Percentiles rank a stretch among this genome's conserved stretches.
phyloP scores from a whole-genome alignment of 495 filamentous ascomycete genomes.

The Xylaria curta region DNA sequence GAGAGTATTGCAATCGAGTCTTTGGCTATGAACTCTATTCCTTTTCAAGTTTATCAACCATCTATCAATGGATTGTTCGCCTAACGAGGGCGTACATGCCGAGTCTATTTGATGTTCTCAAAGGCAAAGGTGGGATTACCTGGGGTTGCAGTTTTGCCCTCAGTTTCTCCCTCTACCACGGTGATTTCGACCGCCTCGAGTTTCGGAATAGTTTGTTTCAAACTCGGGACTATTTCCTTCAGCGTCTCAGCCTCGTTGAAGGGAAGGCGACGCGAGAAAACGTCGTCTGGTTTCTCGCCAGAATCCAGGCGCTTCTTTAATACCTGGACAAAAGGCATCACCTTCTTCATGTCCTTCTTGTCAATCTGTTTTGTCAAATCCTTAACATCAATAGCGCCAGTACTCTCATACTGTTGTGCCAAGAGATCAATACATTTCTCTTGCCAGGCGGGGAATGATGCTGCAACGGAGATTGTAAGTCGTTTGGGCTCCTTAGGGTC shows the following conservation, averaged over 20 bases:
- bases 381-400: constrained; percentile 69
- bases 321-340: constrained; percentile 93
- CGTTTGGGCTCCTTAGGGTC: constrained; percentile 91
- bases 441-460: constrained; percentile 86
- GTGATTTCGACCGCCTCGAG: constrained; percentile 60
- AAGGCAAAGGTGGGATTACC: constrained; percentile 80
- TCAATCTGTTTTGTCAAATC: constrained; percentile 72
- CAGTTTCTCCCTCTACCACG: constrained; percentile 71
- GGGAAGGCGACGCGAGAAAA: constrained; percentile 80
- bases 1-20: not conserved
- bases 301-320: constrained; percentile 79
- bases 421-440: constrained; percentile 83
- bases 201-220: constrained; percentile 65
- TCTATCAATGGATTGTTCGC: not conserved
- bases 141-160: constrained; percentile 73
- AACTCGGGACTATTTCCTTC: constrained; percentile 55
- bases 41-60: not conserved
- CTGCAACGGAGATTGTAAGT: constrained; percentile 84
- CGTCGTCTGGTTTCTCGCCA: constrained; percentile 63
- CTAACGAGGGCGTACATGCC: constrained; percentile 11
- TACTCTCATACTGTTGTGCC: constrained; percentile 39
- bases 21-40: not conserved
- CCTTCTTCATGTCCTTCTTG: constrained; percentile 91
- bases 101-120: constrained; percentile 65
- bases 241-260: constrained; percentile 84